A percentile compares a stretch with the other conserved stretches of the same genome.
These are phyloP conservation scores for Cnidoscolus chayamansa DNA, from an alignment of 441 rosid genomes.

Conservation along the genomic window DNA sequence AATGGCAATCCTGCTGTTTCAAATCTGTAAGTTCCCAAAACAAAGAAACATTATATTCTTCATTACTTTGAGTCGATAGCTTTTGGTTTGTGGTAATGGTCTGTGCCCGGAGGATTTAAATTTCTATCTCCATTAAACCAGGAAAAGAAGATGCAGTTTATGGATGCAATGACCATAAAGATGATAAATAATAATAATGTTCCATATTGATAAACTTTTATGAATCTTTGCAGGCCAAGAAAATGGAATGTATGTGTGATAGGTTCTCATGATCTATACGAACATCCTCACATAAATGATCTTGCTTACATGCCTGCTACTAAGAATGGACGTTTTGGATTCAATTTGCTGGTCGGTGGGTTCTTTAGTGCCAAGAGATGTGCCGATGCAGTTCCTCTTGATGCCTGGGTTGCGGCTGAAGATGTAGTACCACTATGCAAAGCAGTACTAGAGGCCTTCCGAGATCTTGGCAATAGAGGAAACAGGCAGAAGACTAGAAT, in stretches of 20 bases:
- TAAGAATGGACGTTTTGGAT: slow-evolving; percentile 69
- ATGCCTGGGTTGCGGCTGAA: slow-evolving; percentile 86
- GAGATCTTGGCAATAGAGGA: slow-evolving; percentile 88
- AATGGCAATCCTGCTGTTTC: slow-evolving; percentile 60
- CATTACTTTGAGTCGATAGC: neutral
- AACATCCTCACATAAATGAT: slow-evolving; percentile 97
- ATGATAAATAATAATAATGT: neutral
- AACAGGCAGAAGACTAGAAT: slow-evolving; percentile 90
- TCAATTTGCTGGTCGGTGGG: slow-evolving; percentile 90
- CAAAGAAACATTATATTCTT: neutral
- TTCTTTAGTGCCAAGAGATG: slow-evolving; percentile 86
- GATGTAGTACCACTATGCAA: slow-evolving; percentile 68
- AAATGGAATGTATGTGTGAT: slow-evolving; percentile 93
- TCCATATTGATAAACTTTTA: neutral
- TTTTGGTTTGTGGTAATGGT: neutral
- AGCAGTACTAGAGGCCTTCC: slow-evolving; percentile 73
- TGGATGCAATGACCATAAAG: neutral
- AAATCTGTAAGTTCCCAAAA: slow-evolving; percentile 57
- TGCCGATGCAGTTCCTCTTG: slow-evolving; percentile 85
- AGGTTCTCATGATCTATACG: slow-evolving; percentile 93
- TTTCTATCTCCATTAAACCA: neutral
- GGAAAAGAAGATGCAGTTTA: too few relatives aligned
- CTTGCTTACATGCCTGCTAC: slow-evolving; percentile 92
- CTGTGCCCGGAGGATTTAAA: neutral
- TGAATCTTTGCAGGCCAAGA: slow-evolving; percentile 59